A percentile compares a stretch with the other conserved stretches of the same genome.
Evolutionary conservation across 305 asterid species (phyloP).

Genomic region (Fraxinus floribunda): DNA sequence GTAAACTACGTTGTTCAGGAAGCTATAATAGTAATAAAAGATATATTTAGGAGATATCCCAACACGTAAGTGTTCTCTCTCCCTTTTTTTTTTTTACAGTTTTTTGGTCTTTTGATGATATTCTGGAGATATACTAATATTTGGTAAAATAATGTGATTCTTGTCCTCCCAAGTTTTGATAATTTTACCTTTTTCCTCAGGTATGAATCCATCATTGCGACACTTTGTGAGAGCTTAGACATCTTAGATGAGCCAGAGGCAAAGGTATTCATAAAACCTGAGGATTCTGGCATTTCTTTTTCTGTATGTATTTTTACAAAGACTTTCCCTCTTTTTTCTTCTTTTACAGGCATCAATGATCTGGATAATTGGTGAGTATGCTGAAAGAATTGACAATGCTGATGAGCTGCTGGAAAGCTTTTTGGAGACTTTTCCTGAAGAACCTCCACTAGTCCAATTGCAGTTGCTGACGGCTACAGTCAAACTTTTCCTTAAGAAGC

Average conservation of each 20-base stretch:
- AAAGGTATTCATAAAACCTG: slow-evolving; percentile 55
- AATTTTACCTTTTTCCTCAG: slow-evolving; percentile 38
- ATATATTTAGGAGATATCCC: slow-evolving; percentile 97
- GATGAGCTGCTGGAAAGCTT: slow-evolving; percentile 99
- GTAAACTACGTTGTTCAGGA: slow-evolving; percentile 98
- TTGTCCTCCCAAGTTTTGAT: slow-evolving; percentile 14
- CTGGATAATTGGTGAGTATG: slow-evolving; percentile 99
- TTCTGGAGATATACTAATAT: background rate
- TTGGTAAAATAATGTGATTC: slow-evolving; percentile 1
- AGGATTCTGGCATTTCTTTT: slow-evolving; percentile 20
- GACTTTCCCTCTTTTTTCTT: slow-evolving; percentile 17
- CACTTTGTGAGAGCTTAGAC: slow-evolving; percentile 98
- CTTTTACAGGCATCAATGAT: slow-evolving; percentile 93
- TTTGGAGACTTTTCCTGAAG: slow-evolving; percentile 96
- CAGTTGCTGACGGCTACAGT: slow-evolving; percentile 97
- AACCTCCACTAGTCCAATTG: slow-evolving; percentile 96
- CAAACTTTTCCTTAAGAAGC: slow-evolving; percentile 96
- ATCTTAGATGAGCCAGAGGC: slow-evolving; percentile 99
- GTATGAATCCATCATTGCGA: slow-evolving; percentile 95
- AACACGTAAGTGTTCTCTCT: slow-evolving; percentile 61
- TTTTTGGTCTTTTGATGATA: background rate
- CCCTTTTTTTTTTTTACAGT: slow-evolving; percentile 10
- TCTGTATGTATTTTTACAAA: slow-evolving; percentile 12
- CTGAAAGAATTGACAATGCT: slow-evolving; percentile 99
- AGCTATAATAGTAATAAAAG: slow-evolving; percentile 97